Conservation (phyloP, 768 basidiomycete species). For the Melanogaster broomeanus region DNA sequence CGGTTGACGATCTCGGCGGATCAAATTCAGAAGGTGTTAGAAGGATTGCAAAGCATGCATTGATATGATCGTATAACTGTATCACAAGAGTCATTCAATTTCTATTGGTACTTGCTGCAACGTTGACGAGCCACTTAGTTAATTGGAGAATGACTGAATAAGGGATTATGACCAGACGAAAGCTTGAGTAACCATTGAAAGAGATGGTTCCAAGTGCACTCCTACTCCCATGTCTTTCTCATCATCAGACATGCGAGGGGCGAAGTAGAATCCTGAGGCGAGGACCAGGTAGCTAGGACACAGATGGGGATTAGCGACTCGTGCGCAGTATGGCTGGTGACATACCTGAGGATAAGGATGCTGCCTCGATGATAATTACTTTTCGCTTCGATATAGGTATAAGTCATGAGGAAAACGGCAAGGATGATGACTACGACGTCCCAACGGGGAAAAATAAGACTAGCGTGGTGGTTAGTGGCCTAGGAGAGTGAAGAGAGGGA, state of each 20-base stretch:
- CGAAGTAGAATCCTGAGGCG: constrained; percentile 89
- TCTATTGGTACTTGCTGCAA: constrained; percentile 18
- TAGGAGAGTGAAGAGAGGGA: background rate
- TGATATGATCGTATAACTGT: constrained; percentile 31
- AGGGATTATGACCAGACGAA: constrained; percentile 16
- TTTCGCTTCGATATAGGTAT: constrained; percentile 98
- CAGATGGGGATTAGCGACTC: background rate
- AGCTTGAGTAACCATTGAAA: constrained; percentile 4
- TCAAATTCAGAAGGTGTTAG: constrained; percentile 41
- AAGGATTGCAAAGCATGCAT: constrained; percentile 58
- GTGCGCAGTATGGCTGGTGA: background rate
- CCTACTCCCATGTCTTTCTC: constrained; percentile 11
- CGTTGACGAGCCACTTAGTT: background rate
- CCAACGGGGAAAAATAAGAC: constrained; percentile 98
- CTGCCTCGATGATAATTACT: constrained; percentile 98
- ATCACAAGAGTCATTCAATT: constrained; percentile 9
- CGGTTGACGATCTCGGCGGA: constrained; percentile 44
- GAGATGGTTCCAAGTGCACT: constrained; percentile 2
- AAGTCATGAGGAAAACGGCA: constrained; percentile 96
- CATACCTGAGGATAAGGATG: constrained; percentile 88
- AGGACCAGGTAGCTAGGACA: constrained; percentile 84
- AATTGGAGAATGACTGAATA: constrained; percentile 1
- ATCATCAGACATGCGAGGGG: constrained; percentile 47
- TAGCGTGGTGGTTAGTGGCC: constrained; percentile 34
- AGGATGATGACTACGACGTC: constrained; percentile 94